These are phyloP conservation scores for Debaryomyces sp. DNA, from an alignment of 1,139 yeast genomes.

Conservation along the genomic window DNA sequence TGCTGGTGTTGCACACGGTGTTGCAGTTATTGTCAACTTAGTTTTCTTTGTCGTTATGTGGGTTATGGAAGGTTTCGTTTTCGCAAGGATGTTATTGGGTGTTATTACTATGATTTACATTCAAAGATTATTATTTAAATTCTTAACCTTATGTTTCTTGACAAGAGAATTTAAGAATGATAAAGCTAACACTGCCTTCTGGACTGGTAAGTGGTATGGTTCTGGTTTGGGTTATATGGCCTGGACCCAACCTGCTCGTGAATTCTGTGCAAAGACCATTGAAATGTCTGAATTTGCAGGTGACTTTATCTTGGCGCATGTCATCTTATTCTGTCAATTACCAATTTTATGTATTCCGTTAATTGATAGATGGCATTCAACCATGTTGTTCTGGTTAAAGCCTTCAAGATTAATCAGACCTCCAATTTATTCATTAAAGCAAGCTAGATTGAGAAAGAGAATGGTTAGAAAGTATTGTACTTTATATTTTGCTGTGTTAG, in stretches of 20 bases:
- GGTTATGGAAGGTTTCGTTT: constrained; percentile 93
- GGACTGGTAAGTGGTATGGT: constrained; percentile 99
- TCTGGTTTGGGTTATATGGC: constrained; percentile 95
- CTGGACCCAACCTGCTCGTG: constrained; percentile 95
- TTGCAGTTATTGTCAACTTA: constrained; percentile 84
- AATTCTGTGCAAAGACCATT: constrained; percentile 89
- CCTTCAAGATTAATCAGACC: constrained; percentile 98
- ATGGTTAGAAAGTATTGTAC: constrained; percentile 95
- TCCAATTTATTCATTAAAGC: constrained; percentile 96
- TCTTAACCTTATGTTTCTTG: constrained; percentile 74
- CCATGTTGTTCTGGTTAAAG: constrained; percentile 98
- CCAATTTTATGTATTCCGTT: constrained; percentile 86
- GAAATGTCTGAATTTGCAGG: constrained; percentile 97
- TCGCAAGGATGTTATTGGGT: constrained; percentile 87
- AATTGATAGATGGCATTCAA: constrained; percentile 97
- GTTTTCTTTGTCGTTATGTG: constrained; percentile 93
- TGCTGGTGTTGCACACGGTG: constrained; percentile 97
- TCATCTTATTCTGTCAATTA: constrained; percentile 83
- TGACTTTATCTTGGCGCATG: constrained; percentile 91
- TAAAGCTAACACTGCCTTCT: constrained; percentile 96
- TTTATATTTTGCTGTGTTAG: constrained; percentile 71
- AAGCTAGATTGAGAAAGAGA: constrained; percentile 96
- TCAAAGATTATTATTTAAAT: constrained; percentile 87
- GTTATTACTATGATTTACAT: constrained; percentile 80
- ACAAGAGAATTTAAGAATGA: constrained; percentile 98